Base-by-base conservation (phyloP, 208 protist species). In the Angomonas ambiguus region DNA sequence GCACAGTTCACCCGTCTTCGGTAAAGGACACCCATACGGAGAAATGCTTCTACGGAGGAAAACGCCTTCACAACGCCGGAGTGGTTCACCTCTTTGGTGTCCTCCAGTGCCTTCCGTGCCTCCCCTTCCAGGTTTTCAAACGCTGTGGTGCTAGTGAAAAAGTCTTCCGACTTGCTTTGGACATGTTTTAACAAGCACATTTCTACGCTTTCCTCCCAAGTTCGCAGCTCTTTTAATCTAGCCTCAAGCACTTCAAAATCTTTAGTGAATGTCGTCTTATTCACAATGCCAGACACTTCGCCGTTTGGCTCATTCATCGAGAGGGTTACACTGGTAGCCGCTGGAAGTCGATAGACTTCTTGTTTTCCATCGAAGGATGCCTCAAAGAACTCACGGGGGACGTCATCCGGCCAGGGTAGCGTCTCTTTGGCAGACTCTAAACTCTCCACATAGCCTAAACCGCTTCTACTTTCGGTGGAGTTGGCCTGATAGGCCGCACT, bases 181-280 rank as follows among this genome's bases (percentile, higher is more conserved):
- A 96, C 92, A 69, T 95, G 92, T 55, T 80, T 64, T 42, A 94
- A 65, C 57, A 97, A 63, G 45, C 84, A 94, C 25, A 62, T 42
- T 63, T 96, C 87, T 20, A 97, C 92, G 2, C 51, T 78, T 18
- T 60, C 58, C 62, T 94, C 80, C 77, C 79, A 97, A 42, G 64
- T 49, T 8, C 88, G 84, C 48, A 97, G 76, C 59, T 88, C 67
- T 59, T 79, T 83, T 59, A 74, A 77, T 27, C 85, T 79, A 27
- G 53, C 24, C 69, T 96, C 87, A 5, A 95, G 65, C n/a, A 71
- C 75, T 49, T 88, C 77, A 56, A 83, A 88, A 70, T 94, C 88
- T 11, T 77, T 69, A 20, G 42, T 63, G 56, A 94, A 92, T 10
- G 83, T 85, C 41, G 74, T 66, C n/a, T 32, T 35, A 45, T 62